Percentiles rank a stretch among this genome's conserved stretches.
Evolutionary conservation across 768 basidiomycete genomes (phyloP).

Genomic region (Sistotremastrum niveocremeum): DNA sequence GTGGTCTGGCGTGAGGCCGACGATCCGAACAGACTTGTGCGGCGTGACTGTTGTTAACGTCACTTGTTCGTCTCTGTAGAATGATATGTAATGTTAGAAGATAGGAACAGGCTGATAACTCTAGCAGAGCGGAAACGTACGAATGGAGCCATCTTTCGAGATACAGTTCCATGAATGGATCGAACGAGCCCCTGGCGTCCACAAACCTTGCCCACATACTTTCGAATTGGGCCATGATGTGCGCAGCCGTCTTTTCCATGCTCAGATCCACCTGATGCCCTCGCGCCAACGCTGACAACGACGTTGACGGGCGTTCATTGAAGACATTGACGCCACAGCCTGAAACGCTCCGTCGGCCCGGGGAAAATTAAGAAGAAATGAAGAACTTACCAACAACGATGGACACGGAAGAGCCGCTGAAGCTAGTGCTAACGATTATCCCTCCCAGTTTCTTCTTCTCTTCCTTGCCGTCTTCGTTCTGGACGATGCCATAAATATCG

Average conservation of each 20-base stretch:
- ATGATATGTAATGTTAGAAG: not conserved
- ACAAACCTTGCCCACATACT: slow-evolving; percentile 66
- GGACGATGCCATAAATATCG: slow-evolving; percentile 65
- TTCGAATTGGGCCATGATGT: slow-evolving; percentile 66
- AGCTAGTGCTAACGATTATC: slow-evolving; percentile 80
- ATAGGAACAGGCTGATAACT: not conserved
- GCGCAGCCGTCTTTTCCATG: slow-evolving; percentile 64
- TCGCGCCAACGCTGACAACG: slow-evolving; percentile 53
- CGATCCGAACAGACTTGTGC: slow-evolving; percentile 55
- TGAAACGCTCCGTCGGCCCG: slow-evolving; percentile 16
- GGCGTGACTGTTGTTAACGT: slow-evolving; percentile 70
- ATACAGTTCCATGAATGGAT: slow-evolving; percentile 70
- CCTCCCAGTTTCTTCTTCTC: slow-evolving; percentile 78
- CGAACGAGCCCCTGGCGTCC: slow-evolving; percentile 52
- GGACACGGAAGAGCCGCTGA: slow-evolving; percentile 55
- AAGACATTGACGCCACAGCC: slow-evolving; percentile 85
- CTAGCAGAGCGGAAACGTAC: slow-evolving; percentile 34
- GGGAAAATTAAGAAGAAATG: not conserved
- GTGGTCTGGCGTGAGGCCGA: slow-evolving; percentile 76
- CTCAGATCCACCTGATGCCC: slow-evolving; percentile 26
- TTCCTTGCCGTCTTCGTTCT: slow-evolving; percentile 28
- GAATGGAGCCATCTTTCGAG: slow-evolving; percentile 80
- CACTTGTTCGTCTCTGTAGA: slow-evolving; percentile 64
- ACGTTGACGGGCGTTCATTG: slow-evolving; percentile 71
- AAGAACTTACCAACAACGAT: slow-evolving; percentile 61